Conservation (phyloP, 2,329 filamentous ascomycete species). For the Fusarium pseudocircinatum region DNA sequence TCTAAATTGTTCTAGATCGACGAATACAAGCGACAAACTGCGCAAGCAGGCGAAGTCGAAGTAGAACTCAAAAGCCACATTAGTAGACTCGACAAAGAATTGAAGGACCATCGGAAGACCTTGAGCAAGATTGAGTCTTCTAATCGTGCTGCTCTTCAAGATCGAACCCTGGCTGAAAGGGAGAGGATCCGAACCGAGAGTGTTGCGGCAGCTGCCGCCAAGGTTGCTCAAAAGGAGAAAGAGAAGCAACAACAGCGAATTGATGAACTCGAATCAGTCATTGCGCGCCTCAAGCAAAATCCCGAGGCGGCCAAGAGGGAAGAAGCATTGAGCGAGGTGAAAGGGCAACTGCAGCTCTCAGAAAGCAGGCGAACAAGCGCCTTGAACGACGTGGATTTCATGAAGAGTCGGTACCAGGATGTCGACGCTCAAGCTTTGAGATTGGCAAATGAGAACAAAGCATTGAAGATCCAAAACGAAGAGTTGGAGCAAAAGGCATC, state of each 20-base stretch:
- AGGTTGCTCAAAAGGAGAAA: conserved; percentile 46
- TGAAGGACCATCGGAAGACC: conserved; percentile 58
- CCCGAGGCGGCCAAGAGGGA: conserved; percentile 35
- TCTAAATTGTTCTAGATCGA: conserved; percentile 43
- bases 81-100: conserved; percentile 55
- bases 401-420: conserved; percentile 67
- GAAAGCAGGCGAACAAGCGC: conserved; percentile 54
- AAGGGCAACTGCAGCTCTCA: conserved; percentile 52
- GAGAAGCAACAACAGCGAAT: conserved; percentile 52
- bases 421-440: conserved; percentile 60
- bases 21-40: conserved; percentile 43
- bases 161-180: conserved; percentile 59
- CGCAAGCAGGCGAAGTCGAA: conserved; percentile 44
- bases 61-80: conserved; percentile 54
- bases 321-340: conserved; percentile 50
- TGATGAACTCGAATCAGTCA: conserved; percentile 48
- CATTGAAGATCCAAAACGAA: conserved; percentile 54
- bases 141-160: conserved; percentile 61
- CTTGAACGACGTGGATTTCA: conserved; percentile 64
- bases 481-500: conserved; percentile 55
- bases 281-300: conserved; percentile 44
- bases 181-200: conserved; percentile 55
- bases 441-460: conserved; percentile 57
- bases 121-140: conserved; percentile 56
- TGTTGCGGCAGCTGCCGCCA: conserved; percentile 42